Conservation (phyloP, 208 protist species). For the Endotrypanum monterogeii region DNA sequence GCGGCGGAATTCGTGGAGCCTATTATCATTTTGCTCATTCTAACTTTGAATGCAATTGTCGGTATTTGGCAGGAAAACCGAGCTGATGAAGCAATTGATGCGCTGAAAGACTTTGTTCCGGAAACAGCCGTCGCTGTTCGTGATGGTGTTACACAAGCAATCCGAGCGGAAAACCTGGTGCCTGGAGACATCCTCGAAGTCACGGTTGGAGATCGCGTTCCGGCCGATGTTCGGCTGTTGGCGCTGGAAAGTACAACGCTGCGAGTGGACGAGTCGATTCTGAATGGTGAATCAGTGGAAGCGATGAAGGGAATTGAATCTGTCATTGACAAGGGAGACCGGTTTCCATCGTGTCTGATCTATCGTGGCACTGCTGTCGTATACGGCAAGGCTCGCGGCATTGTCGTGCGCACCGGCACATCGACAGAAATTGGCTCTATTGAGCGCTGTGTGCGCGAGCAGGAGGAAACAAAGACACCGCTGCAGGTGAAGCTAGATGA, state of each 20-base stretch:
- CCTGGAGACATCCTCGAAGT: constrained; percentile 96
- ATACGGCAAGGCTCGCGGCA: constrained; percentile 88
- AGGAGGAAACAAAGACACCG: constrained; percentile 92
- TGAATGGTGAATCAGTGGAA: constrained; percentile 95
- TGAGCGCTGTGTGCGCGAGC: constrained; percentile 78
- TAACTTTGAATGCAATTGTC: constrained; percentile 93
- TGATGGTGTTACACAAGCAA: constrained; percentile 45
- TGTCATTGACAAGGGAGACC: constrained; percentile 34
- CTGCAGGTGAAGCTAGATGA: constrained; percentile 96
- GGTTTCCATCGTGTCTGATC: constrained; percentile 89
- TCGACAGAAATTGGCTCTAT: constrained; percentile 96
- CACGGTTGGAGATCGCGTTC: constrained; percentile 94
- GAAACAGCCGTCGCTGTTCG: constrained; percentile 72
- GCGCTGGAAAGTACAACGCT: constrained; percentile 88
- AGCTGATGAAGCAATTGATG: constrained; percentile 92
- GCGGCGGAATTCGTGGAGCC: constrained; percentile 90
- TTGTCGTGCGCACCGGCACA: constrained; percentile 93
- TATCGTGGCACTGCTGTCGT: constrained; percentile 94
- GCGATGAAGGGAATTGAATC: constrained; percentile 67
- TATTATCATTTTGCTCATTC: constrained; percentile 95
- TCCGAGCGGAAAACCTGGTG: constrained; percentile 89
- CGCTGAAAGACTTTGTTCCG: constrained; percentile 75
- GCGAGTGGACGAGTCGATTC: constrained; percentile 88
- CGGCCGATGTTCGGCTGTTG: constrained; percentile 94
- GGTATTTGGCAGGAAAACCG: constrained; percentile 94